Evolutionary conservation across 1,284 basidiomycete species (phyloP), one percentile per base, ranked within the genome.

Genomic region (Lentinus polychrous): DNA sequence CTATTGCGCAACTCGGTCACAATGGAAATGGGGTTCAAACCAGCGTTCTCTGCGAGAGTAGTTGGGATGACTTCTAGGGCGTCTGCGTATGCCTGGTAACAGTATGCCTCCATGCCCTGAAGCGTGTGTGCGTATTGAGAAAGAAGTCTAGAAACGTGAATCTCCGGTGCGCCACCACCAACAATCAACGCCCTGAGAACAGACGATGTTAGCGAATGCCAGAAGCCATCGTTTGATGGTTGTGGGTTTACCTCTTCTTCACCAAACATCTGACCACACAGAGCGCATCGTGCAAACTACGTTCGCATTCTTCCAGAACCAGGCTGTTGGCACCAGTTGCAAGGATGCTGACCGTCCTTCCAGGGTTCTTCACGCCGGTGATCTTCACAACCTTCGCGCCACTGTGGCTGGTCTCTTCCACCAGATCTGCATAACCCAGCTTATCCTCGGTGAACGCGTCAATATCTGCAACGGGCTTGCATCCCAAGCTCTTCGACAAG

Each of bases 361-460:
- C 96, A 45, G 85, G 83, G 71, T 97, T 94, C 76, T 89, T 96
- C 58, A 99, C 86, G 20, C 96, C 96, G 2, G 91, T 93, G 50
- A 99, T 88, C 64, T 88, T 88, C 58, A 97, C 94, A 11, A 97
- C 91, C 66, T 94, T 94, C 12, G 89, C 88, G 31, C 91, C 95
- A 33, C 83, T 80, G 53, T 88, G 80, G 51, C 83, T 84, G 10
- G 82, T 79, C 71, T 99, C 96, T 63, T 99, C 96, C 8, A 98
- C 87, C 35, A 99, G 72, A 62, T 99, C 96, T 2, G 96, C 96
- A 55, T 89, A 90, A 32, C 94, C 96, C 12, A 99, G 81, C 70
- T 99, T 99, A 71, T 99, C 96, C 67, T 96, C 94, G n/a, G 91
- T 91, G 70, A 99, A 99, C 12, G 86, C 88, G 51, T 99, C 96